Base-by-base conservation (phyloP, 2,329 filamentous ascomycete genomes). In the Sarocladium strictum region DNA sequence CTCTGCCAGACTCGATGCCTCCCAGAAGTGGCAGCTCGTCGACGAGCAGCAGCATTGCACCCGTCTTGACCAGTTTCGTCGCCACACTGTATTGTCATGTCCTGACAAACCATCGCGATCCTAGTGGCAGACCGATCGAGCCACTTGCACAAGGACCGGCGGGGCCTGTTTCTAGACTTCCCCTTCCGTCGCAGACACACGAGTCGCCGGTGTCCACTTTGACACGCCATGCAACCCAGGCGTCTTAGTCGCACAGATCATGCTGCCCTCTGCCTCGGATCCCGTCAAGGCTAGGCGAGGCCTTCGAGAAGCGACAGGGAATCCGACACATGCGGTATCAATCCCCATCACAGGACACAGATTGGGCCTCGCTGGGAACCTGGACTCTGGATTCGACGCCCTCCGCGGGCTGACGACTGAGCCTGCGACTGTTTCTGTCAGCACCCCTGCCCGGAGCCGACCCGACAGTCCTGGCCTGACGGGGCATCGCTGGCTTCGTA, bases 31-130 rank as follows among this genome's bases (percentile, higher is more conserved):
- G n/a, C n/a, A n/a, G n/a, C n/a, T n/a, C n/a, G n/a, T n/a, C n/a
- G n/a, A n/a, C n/a, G n/a, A n/a, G n/a, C n/a, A n/a, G n/a, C n/a
- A n/a, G n/a, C n/a, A n/a, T n/a, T 7, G 12, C 29, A 6, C 29
- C 29, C 6, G 29, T 7, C 29, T 7, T 32, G 7, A 32, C 7
- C 29, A n/a, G n/a, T 32, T 38, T 15, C 19, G 5, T 27, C 27
- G 21, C 24, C 26, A 51, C 47, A 51, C 47, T 51, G 47, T 51
- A 29, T 51, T 51, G 29, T 9, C 27, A 23, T 35, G 24, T 10
- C n/a, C 27, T 51, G 47, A 51, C 47, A 51, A 51, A 51, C 47
- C 47, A 51, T n/a, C 47, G 21, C 29, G 47, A 51, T 51, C 29
- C 27, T 51, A 51, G 47, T 51, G 47, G 47, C 29, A 51, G 47